These are phyloP conservation scores for Lycium barbarum DNA, from an alignment of 257 asterid genomes.

Conservation along the genomic window DNA sequence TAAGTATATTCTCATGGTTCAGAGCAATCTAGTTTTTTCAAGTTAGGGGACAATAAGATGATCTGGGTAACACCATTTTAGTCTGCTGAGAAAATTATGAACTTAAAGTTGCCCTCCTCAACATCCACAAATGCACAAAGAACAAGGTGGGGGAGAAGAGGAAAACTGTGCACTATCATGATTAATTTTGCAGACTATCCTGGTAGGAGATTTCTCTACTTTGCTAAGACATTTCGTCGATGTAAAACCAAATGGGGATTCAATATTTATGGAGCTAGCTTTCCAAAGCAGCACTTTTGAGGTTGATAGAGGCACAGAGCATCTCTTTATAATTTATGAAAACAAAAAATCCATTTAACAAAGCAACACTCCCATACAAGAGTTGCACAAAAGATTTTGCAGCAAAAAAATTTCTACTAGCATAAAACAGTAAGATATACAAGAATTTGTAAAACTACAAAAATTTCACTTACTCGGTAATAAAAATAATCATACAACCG, in stretches of 20 bases:
- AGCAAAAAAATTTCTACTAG: not conserved
- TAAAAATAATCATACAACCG: conserved; percentile 46
- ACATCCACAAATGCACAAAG: conserved; percentile 9
- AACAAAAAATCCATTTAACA: not conserved
- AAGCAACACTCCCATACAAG: not conserved
- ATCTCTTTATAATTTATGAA: not conserved
- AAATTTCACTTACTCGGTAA: conserved; percentile 37
- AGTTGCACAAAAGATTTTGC: not conserved
- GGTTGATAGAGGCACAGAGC: not conserved
- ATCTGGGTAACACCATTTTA: not conserved
- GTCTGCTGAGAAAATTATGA: conserved; percentile 18
- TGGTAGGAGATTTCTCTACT: not conserved
- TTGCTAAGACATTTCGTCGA: not conserved
- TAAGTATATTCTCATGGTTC: not conserved
- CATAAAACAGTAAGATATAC: not conserved
- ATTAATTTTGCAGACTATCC: not conserved
- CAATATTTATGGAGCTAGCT: not conserved
- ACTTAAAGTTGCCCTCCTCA: conserved; percentile 23
- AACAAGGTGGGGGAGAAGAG: not conserved
- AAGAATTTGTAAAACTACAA: not conserved
- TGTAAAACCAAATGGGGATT: not conserved
- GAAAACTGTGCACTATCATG: not conserved
- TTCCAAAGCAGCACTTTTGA: not conserved
- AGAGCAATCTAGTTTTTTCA: conserved; percentile 17
- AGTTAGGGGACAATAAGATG: not conserved